Evolutionary conservation across 1,139 yeast species (phyloP).

Genomic region (Diutina pseudorugosa): DNA sequence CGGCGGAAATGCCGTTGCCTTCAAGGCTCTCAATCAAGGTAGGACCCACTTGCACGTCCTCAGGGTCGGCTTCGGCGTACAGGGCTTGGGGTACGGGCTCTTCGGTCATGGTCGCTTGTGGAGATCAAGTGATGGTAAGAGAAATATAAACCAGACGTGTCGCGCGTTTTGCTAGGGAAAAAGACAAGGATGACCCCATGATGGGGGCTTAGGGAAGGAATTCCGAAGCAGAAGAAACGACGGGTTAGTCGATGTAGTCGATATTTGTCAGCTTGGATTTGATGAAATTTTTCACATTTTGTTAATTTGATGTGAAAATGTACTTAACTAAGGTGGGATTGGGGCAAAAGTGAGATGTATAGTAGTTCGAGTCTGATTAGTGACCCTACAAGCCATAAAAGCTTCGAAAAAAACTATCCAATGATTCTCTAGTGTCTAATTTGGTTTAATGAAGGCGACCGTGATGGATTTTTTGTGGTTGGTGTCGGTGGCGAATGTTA

Average conservation of each 20-base stretch:
- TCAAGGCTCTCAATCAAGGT: constrained; percentile 37
- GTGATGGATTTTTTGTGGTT: no score
- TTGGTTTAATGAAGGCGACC: no score
- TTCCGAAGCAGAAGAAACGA: not conserved
- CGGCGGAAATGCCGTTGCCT: constrained; percentile 78
- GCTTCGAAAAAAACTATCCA: no score
- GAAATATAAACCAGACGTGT: not conserved
- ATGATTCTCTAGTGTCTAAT: no score
- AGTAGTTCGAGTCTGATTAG: no score
- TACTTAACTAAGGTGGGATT: no score
- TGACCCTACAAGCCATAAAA: no score
- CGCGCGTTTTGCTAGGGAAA: not conserved
- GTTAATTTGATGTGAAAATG: not conserved
- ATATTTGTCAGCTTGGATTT: not conserved
- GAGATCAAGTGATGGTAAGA: not conserved
- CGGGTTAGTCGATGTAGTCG: not conserved
- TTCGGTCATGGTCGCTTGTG: not conserved
- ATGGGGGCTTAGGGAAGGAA: not conserved
- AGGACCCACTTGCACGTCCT: constrained; percentile 20
- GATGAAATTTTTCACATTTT: not conserved
- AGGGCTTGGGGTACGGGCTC: not conserved
- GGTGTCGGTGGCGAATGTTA: no score
- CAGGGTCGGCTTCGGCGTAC: not conserved
- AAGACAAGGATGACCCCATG: not conserved
- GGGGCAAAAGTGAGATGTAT: no score